A percentile compares a stretch with the other conserved stretches of the same genome.
Evolutionary conservation across 768 basidiomycete genomes (phyloP).

Genomic region (Daedalea quercina): DNA sequence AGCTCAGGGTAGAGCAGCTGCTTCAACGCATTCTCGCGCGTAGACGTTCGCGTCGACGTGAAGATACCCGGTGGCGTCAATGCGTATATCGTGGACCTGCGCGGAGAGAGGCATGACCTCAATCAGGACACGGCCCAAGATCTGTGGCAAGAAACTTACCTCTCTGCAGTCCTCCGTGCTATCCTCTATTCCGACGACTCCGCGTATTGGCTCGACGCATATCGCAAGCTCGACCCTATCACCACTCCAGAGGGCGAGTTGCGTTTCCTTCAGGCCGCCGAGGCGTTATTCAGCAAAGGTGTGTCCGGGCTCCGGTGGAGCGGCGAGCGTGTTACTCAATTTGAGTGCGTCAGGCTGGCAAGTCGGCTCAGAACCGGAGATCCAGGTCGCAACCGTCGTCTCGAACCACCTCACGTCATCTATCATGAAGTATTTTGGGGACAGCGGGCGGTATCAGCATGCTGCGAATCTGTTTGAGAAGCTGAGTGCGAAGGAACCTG

Average conservation of each 20-base stretch:
- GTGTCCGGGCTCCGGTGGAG: conserved; percentile 5
- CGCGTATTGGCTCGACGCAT: conserved; percentile 85
- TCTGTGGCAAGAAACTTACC: conserved; percentile 96
- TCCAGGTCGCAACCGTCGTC: conserved; percentile 94
- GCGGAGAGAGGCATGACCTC: conserved; percentile 78
- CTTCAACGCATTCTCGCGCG: conserved; percentile 96
- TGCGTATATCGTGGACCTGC: conserved; percentile 88
- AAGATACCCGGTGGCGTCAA: conserved; percentile 97
- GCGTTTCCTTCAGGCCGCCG: conserved; percentile 85
- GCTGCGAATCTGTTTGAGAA: conserved; percentile 95
- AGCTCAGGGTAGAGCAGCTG: conserved; percentile 44
- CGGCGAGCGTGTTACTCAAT: not conserved
- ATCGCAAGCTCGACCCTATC: conserved; percentile 94
- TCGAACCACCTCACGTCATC: conserved; percentile 96
- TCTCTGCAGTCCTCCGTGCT: conserved; percentile 85
- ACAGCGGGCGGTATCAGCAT: conserved; percentile 78
- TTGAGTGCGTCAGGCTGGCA: conserved; percentile 71
- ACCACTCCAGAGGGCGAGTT: conserved; percentile 83
- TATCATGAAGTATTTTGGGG: conserved; percentile 95
- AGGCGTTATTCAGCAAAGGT: conserved; percentile 86
- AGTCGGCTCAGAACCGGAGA: conserved; percentile 96
- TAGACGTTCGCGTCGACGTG: conserved; percentile 95
- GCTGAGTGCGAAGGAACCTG: conserved; percentile 76
- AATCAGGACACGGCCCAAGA: conserved; percentile 83
- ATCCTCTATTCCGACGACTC: conserved; percentile 96